Conservation (phyloP, 148 eudicot genomes). For the Limonium bicolor region DNA sequence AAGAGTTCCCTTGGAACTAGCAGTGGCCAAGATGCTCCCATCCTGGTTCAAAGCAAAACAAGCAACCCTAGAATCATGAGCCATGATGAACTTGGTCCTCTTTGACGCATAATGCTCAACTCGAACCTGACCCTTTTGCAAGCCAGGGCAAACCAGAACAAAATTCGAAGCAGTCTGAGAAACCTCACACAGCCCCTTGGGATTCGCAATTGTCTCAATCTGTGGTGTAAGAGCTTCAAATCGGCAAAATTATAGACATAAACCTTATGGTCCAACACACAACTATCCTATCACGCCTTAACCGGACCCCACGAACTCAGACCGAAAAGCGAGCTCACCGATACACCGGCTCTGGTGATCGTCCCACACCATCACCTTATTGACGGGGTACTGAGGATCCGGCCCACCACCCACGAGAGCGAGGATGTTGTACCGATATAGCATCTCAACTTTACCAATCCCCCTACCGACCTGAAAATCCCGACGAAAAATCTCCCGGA, state of each 20-base stretch:
- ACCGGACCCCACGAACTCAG: constrained; percentile 66
- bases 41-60: constrained; percentile 44
- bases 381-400: constrained; percentile 58
- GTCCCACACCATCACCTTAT: constrained; percentile 92
- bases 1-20: constrained; percentile 67
- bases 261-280: constrained; percentile 71
- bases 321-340: constrained; percentile 69
- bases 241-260: constrained; percentile 66
- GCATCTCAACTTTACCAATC: constrained; percentile 63
- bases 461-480: constrained; percentile 65
- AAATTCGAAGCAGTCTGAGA: constrained; percentile 27
- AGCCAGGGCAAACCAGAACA: constrained; percentile 53
- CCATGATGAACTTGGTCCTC: constrained; percentile 44
- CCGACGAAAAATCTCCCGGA: constrained; percentile 67
- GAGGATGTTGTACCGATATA: constrained; percentile 65
- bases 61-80: constrained; percentile 53
- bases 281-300: constrained; percentile 52
- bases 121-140: constrained; percentile 65
- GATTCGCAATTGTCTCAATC: constrained; percentile 50
- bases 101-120: constrained; percentile 49
- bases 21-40: constrained; percentile 49
- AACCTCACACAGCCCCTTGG: constrained; percentile 67
- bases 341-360: constrained; percentile 78
- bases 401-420: constrained; percentile 85
- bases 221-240: constrained; percentile 63